A percentile compares a stretch with the other conserved stretches of the same genome.
Conservation (phyloP, 163 green algal genomes). For the Chlamydomonas reinhardtii region DNA sequence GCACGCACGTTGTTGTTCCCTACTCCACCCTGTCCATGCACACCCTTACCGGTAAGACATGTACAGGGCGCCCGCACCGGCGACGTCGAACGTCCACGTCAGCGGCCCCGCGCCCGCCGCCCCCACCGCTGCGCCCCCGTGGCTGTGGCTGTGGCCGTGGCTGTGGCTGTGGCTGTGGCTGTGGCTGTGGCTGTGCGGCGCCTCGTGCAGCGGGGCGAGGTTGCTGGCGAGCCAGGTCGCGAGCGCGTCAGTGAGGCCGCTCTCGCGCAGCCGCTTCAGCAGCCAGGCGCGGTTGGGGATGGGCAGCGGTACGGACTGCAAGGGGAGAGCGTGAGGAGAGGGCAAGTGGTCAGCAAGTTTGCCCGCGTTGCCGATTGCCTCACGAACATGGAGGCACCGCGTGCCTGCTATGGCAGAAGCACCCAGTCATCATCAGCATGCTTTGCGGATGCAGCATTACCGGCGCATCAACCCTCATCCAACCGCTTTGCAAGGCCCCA, state of each 20-base stretch:
- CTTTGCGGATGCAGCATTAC: too few relatives aligned
- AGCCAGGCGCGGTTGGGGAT: conserved; percentile 69
- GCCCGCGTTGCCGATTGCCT: too few relatives aligned
- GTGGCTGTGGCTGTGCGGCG: background rate
- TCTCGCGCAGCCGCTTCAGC: conserved; percentile 46
- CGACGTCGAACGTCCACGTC: conserved; percentile 75
- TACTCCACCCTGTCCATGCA: too few relatives aligned
- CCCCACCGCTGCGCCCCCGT: background rate
- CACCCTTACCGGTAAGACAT: conserved; percentile 67
- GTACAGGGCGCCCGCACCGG: conserved; percentile 70
- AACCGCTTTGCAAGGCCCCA: too few relatives aligned
- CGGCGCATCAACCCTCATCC: too few relatives aligned
- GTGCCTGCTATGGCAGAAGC: too few relatives aligned
- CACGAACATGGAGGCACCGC: too few relatives aligned
- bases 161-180: background rate
- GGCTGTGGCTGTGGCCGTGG: background rate
- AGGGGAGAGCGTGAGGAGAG: background rate
- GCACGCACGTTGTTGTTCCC: too few relatives aligned
- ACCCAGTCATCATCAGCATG: too few relatives aligned
- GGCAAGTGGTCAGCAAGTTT: too few relatives aligned
- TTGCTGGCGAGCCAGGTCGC: conserved; percentile 82
- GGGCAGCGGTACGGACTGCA: conserved; percentile 57
- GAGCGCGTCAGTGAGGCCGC: conserved; percentile 20
- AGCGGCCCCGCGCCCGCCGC: conserved; percentile 30
- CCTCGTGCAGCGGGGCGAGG: conserved; percentile 45